Conservation (phyloP, 805 yeast genomes). For the Starmerella cellae region DNA sequence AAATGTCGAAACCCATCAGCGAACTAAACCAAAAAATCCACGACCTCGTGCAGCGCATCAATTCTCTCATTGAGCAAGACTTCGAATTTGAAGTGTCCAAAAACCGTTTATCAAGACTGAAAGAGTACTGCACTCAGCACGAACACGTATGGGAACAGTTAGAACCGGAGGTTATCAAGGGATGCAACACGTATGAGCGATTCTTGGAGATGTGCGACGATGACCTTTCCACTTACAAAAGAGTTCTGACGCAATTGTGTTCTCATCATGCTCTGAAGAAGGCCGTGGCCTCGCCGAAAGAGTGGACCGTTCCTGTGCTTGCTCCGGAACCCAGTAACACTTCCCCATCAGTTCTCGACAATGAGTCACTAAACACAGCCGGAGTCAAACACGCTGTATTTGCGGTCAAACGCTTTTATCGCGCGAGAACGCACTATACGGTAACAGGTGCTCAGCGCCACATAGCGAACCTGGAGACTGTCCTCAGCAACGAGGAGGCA, state of each 20-base stretch:
- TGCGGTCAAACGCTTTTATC: background rate
- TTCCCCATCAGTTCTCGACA: background rate
- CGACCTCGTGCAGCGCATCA: background rate
- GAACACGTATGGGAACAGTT: background rate
- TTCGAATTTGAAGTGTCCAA: background rate
- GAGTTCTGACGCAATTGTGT: background rate
- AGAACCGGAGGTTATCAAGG: background rate
- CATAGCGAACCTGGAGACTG: background rate
- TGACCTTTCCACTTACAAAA: too few relatives aligned
- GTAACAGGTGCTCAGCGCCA: background rate
- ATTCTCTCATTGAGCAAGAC: background rate
- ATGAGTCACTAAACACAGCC: background rate
- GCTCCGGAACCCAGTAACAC: background rate
- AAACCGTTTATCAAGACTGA: background rate
- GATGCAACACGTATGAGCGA: background rate
- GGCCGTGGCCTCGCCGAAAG: background rate
- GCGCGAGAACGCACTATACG: background rate
- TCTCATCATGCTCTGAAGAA: background rate
- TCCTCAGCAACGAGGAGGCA: background rate
- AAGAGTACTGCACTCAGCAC: background rate
- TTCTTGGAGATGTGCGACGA: background rate
- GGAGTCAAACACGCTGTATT: background rate
- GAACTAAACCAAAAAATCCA: background rate
- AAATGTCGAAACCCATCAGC: background rate
- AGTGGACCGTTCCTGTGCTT: background rate